Conservation (phyloP, 352 stramenopile species). For the Phytophthora quininea region DNA sequence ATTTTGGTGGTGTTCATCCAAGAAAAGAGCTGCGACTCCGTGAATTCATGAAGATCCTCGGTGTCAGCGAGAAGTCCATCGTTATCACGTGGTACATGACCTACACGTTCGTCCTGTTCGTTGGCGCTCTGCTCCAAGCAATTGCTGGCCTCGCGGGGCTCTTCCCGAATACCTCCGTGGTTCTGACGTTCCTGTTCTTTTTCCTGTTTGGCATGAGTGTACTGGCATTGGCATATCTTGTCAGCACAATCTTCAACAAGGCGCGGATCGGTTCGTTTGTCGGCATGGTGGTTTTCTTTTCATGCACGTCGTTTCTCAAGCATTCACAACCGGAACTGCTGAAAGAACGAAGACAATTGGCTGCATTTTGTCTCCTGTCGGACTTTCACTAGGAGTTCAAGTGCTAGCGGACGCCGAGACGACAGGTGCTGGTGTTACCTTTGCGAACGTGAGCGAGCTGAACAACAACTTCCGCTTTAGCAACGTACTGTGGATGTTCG, state of each 20-base stretch:
- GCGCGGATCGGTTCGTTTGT: constrained; percentile 64
- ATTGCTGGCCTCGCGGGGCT: constrained; percentile 47
- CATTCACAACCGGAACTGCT: constrained; percentile 28
- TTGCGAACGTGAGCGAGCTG: constrained; percentile 39
- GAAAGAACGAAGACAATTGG: constrained; percentile 49
- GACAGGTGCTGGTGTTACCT: constrained; percentile 50
- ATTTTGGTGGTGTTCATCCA: constrained; percentile 85
- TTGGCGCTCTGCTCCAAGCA: constrained; percentile 62
- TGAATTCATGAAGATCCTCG: constrained; percentile 92
- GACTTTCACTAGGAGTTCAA: constrained; percentile 71
- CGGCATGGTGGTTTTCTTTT: constrained; percentile 88
- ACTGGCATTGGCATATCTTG: constrained; percentile 45
- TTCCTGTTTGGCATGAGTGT: constrained; percentile 67
- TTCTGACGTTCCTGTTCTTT: constrained; percentile 80
- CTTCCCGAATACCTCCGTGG: constrained; percentile 41
- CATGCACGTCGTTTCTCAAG: constrained; percentile 71
- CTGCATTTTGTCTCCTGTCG: constrained; percentile 62
- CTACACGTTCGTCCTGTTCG: constrained; percentile 82
- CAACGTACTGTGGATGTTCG: constrained; percentile 71
- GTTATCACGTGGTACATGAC: constrained; percentile 83
- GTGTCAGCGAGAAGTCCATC: constrained; percentile 80
- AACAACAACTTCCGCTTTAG: constrained; percentile 66
- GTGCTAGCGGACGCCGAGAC: constrained; percentile 57
- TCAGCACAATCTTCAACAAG: constrained; percentile 80
- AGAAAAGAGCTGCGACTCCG: constrained; percentile 90